Evolutionary conservation across 768 basidiomycete genomes (phyloP).

Genomic region (Leccinum pellstonianum): DNA sequence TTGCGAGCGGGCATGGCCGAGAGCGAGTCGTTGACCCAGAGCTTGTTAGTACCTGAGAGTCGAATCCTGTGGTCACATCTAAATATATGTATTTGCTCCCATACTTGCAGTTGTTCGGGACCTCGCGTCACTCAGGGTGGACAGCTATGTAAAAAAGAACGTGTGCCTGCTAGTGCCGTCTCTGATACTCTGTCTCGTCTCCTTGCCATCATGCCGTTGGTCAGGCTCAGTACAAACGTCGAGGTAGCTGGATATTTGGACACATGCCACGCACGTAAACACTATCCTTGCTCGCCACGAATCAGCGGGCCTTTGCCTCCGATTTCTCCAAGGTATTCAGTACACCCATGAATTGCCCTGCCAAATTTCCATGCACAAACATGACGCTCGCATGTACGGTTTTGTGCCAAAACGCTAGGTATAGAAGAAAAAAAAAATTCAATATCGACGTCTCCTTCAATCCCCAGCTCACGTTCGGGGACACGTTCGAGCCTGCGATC

Average conservation of each 20-base stretch:
- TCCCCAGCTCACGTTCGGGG: conserved; percentile 20
- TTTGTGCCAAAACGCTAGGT: conserved; percentile 47
- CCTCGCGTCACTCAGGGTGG: not conserved
- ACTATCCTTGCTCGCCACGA: not conserved
- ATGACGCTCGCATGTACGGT: conserved; percentile 31
- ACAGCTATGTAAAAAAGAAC: not conserved
- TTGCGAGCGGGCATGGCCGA: not conserved
- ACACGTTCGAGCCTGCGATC: conserved; percentile 67
- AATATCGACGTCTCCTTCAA: not conserved
- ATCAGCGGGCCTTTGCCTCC: conserved; percentile 33
- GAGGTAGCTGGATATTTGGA: conserved; percentile 20
- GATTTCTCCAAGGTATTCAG: conserved; percentile 56
- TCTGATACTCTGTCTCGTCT: not conserved
- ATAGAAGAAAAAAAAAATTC: not conserved
- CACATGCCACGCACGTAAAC: not conserved
- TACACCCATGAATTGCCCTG: not conserved
- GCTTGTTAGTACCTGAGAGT: not conserved
- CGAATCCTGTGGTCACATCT: not conserved
- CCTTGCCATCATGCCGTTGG: conserved; percentile 33
- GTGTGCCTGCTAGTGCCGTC: not conserved
- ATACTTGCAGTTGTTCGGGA: not conserved
- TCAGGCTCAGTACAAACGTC: conserved; percentile 41
- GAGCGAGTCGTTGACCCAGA: not conserved
- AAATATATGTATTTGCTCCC: not conserved
- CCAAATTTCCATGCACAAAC: not conserved